Base-by-base conservation (phyloP, 1,139 yeast species). In the Kodamaea arcana region DNA sequence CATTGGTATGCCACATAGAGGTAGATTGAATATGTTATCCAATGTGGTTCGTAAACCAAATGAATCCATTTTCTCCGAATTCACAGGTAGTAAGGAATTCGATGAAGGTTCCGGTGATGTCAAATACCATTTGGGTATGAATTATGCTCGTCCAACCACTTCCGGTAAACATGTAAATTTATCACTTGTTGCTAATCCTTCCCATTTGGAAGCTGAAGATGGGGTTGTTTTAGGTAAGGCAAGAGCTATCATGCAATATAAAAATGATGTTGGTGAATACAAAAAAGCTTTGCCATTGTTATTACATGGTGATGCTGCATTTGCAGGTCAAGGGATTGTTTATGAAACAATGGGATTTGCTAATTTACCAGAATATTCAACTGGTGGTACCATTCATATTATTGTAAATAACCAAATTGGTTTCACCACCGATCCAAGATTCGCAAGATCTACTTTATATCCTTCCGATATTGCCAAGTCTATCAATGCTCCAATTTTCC, bases 1-100 rank as follows among this genome's bases (percentile, higher is more conserved):
- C 54, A 83, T 94, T 53, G 99, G 99, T 72, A 92, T 92, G 98
- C 97, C 99, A 39, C 98, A 92, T 68, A 87, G 99, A 78, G 99
- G 99, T 69, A 83, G 99, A 73, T 76, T 92, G 56, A 92, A 92
- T 65, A 90, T 92, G 83, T 78, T 92, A 66, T 87, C 97, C 42
- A 92, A 92, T 68, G 98, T 92, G 54, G 97, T 92, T 34, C 85
- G 98, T 72, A 92, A 92, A 65, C 97, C 98, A 54, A 90, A 92
- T 60, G 97, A 92, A 72, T 87, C 96, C 32, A 94, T 92, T 59
- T 92, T 92, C 64, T 82, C 94, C 34, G 99, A 92, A 70, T 92
- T 92, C 62, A 75, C 92, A 39, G 98, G 98, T 46, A 84, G 95
- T 20, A 78, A 83, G 53, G 80, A 80, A 53, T 77, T 82, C 48